Base-by-base conservation (phyloP, 495 filamentous ascomycete species). In the Trypethelium eluteriae region DNA sequence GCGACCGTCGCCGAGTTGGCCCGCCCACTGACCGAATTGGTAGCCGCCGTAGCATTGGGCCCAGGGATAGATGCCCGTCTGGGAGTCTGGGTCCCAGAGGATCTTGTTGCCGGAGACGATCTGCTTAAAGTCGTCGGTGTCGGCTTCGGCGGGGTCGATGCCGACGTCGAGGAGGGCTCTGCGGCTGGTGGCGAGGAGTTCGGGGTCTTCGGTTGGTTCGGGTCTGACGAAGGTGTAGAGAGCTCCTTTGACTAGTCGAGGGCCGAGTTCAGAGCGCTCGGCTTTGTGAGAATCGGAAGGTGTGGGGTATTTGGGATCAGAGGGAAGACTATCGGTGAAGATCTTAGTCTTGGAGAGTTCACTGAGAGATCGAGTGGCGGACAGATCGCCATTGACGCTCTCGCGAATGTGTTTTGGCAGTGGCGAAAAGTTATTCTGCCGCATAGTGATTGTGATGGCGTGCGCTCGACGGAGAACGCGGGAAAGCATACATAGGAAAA, bases 11-110 rank as follows among this genome's bases (percentile, higher is more conserved):
- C 94, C 94, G 10, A 98, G 86, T 76, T 98, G 94, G 7, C 93
- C 92, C 2, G 94, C 94, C 95, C 95, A 98, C 69, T 77, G 71
- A 18, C 76, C 74, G 63, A 90, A 90, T 70, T 90, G 88, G 74
- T 84, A 90, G 4, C 93, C 94, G 65, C 94, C 94, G 77, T 98
- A 98, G 74, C 93, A 97, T 77, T 97, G 93, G 41, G 95, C 92
- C 94, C 94, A 98, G 12, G 94, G 95, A 74, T 98, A 97, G 44
- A 93, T 85, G 3, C 84, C 82, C 16, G 72, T 74, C 77, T 82
- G 38, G 32, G 75, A 78, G 69, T 88, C 80, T 70, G 75, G 77
- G 14, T 69, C 53, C 25, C 74, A 72, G 34, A 79, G 59, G 53
- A 95, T 81, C 71, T 86, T 85, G 74, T 96, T 97, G 2, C 94